Conservation (phyloP, 2,329 filamentous ascomycete genomes). For the Microdochium bolleyi region DNA sequence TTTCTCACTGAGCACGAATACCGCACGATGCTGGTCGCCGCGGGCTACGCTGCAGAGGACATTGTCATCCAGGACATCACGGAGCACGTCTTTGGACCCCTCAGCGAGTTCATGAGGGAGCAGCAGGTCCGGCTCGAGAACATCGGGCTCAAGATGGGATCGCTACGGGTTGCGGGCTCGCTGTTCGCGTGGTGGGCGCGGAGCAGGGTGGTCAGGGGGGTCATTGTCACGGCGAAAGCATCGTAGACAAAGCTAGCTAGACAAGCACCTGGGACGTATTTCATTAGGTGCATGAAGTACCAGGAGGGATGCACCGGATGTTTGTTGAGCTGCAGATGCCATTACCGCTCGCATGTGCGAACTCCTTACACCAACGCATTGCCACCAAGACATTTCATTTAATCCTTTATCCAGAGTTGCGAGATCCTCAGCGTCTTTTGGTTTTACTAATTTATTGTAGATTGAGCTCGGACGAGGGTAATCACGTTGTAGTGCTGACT, state of each 20-base stretch:
- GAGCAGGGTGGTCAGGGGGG: slow-evolving; percentile 23
- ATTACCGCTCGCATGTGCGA: too few relatives aligned
- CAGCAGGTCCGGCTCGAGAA: slow-evolving; percentile 23
- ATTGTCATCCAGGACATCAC: slow-evolving; percentile 43
- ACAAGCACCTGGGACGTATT: too few relatives aligned
- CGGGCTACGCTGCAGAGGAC: slow-evolving; percentile 33
- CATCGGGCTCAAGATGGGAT: slow-evolving; percentile 26
- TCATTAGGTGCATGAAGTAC: too few relatives aligned
- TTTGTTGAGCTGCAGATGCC: too few relatives aligned
- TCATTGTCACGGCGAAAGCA: slow-evolving; percentile 17
- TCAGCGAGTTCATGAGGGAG: slow-evolving; percentile 32
- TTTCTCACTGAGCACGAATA: slow-evolving; percentile 40
- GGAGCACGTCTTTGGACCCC: slow-evolving; percentile 40
- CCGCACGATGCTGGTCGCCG: slow-evolving; percentile 30
- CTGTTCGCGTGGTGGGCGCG: slow-evolving; percentile 29
- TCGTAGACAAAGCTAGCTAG: neutral
- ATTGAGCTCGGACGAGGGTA: too few relatives aligned
- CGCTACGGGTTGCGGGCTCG: slow-evolving; percentile 25
- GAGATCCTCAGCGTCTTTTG: too few relatives aligned
- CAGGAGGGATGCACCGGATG: too few relatives aligned
- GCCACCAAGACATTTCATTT: too few relatives aligned
- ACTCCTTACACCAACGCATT: too few relatives aligned
- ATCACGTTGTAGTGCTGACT: too few relatives aligned
- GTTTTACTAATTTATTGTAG: too few relatives aligned
- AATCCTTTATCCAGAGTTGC: too few relatives aligned